Percentiles rank a stretch among this genome's conserved stretches.
Conservation (phyloP, 208 protist genomes). For the Strigomonas culicis region DNA sequence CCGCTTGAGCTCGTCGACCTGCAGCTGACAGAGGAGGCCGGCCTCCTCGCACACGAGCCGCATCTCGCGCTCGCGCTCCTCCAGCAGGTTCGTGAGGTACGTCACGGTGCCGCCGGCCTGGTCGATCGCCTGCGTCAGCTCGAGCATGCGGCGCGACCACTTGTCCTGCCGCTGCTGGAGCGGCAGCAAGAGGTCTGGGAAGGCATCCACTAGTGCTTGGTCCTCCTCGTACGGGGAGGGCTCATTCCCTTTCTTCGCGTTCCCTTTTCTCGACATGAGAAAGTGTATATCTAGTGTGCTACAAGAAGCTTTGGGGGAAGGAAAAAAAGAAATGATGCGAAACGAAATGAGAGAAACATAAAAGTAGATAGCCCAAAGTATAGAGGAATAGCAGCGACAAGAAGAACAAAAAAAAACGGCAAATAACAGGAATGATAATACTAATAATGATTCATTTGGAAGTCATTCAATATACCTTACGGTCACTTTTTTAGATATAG, state of each 20-base stretch:
- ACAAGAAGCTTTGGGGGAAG: background rate
- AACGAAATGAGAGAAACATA: background rate
- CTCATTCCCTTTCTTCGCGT: background rate
- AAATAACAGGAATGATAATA: conserved; percentile 12
- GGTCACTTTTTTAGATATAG: no score
- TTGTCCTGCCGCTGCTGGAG: background rate
- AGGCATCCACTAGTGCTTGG: background rate
- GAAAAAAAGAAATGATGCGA: background rate
- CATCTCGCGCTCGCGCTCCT: background rate
- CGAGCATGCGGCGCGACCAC: background rate
- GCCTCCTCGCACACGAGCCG: conserved; percentile 1
- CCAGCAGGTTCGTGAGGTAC: background rate
- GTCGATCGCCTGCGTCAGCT: background rate
- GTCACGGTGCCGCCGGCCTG: background rate
- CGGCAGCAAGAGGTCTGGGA: background rate
- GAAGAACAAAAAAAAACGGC: conserved; percentile 11
- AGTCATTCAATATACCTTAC: no score
- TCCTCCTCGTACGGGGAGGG: background rate
- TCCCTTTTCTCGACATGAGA: background rate
- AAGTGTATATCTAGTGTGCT: background rate
- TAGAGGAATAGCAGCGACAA: background rate
- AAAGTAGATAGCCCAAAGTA: no score
- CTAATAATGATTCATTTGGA: no score
- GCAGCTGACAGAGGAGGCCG: background rate
- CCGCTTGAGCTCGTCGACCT: background rate